Evolutionary conservation across 2,329 filamentous ascomycete species (phyloP).

Genomic region (Aspergillus sclerotialis): DNA sequence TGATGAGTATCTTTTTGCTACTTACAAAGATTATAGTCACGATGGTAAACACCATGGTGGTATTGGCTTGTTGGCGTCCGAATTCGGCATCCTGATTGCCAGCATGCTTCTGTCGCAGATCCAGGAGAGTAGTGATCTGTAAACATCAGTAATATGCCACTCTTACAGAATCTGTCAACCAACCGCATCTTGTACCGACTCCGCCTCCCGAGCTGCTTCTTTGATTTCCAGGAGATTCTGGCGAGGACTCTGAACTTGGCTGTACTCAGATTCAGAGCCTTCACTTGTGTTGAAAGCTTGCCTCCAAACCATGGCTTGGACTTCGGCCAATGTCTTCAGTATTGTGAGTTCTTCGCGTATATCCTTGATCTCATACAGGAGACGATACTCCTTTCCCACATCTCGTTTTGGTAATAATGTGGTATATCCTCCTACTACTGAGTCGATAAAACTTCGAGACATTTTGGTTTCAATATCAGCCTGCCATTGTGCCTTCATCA

Average conservation of each 20-base stretch:
- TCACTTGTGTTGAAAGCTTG: constrained; percentile 1
- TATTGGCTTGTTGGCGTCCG: constrained; percentile 9
- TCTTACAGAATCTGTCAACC: not conserved
- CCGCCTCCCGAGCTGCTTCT: constrained; percentile 8
- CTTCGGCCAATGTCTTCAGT: constrained; percentile 9
- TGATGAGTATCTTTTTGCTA: not conserved
- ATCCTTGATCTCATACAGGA: constrained; percentile 15
- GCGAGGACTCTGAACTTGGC: not conserved
- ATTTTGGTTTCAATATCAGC: constrained; percentile 3
- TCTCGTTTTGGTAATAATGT: constrained; percentile 3
- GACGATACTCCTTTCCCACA: constrained; percentile 5
- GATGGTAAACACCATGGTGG: constrained; percentile 13
- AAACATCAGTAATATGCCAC: not conserved
- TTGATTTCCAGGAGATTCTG: constrained; percentile 4
- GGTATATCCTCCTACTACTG: not conserved
- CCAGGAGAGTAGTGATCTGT: constrained; percentile 6
- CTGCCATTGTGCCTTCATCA: too few relatives aligned
- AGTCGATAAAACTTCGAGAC: constrained; percentile 1
- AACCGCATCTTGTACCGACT: constrained; percentile 7
- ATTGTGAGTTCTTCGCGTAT: constrained; percentile 18
- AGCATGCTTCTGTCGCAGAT: constrained; percentile 14
- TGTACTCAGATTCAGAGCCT: constrained; percentile 1
- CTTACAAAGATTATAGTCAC: constrained; percentile 12
- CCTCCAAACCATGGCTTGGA: constrained; percentile 10
- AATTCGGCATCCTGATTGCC: constrained; percentile 10